phyloP scores from a whole-genome alignment of 768 basidiomycete genomes.

The Lyophyllum atratum region DNA sequence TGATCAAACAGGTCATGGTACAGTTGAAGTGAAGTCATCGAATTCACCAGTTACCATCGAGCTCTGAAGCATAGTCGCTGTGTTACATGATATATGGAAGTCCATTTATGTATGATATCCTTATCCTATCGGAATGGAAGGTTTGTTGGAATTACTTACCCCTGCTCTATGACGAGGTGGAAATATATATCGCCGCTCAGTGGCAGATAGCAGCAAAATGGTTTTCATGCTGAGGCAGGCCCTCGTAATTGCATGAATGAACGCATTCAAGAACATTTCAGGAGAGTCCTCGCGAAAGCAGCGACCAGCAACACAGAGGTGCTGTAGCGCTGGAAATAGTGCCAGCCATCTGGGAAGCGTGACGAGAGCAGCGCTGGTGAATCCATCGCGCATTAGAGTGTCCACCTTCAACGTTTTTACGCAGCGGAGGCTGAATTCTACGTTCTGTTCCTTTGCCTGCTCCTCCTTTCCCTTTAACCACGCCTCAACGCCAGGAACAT shows the following conservation, averaged over 20 bases:
- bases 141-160: too few species aligned
- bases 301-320: too few species aligned
- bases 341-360: too few species aligned
- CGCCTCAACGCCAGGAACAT: neutral
- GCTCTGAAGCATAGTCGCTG: conserved; percentile 9
- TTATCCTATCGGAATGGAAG: neutral
- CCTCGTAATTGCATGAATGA: too few species aligned
- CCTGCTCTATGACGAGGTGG: too few species aligned
- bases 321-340: too few species aligned
- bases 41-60: conserved; percentile 17
- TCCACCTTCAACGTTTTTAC: neutral
- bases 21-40: conserved; percentile 13
- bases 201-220: too few species aligned
- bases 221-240: too few species aligned
- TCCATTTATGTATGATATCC: neutral
- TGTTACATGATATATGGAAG: neutral
- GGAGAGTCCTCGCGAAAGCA: too few species aligned
- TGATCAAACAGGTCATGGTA: conserved; percentile 14
- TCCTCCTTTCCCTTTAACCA: conserved; percentile 1
- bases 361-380: neutral
- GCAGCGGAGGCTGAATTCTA: neutral
- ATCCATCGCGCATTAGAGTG: neutral
- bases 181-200: too few species aligned
- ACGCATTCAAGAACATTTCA: too few species aligned
- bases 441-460: neutral